Evolutionary conservation across 2,329 filamentous ascomycete genomes (phyloP), one percentile per base, ranked within the genome.

Genomic region (Myriosclerotinia scirpicola): DNA sequence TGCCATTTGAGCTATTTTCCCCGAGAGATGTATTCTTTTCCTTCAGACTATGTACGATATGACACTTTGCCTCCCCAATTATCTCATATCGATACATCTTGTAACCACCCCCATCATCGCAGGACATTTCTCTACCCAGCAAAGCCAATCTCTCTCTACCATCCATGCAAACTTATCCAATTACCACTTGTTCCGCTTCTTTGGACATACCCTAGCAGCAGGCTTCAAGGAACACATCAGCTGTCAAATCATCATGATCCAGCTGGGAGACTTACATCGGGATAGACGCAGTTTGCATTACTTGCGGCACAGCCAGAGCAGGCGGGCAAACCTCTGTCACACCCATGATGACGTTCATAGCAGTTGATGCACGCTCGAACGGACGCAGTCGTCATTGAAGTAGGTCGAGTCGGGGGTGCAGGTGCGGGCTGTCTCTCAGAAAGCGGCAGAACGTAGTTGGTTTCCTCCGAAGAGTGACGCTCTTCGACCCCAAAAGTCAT

Each of bases 181-280:
- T 22, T 38, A 38, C n/a, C 12, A 50, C 30, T 30, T 36, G 7
- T 36, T 60, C 12, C 44, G 58, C 58, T 60, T 60, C 44, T 38
- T 60, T 38, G 30, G 30, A 50, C 44, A 60, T 26, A 26, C 44
- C 46, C 17, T 60, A 22, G 14, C 8, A 60, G 30, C 26, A 50
- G 38, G 44, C 58, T 60, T 60, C 20, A 38, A 36, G 26, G 14
- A 60, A 38, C 14, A 60, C 38, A 50, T 60, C 44, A 60, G 58
- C 30, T 50, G 58, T 50, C 58, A 50, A 36, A 38, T 60, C 30
- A 22, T 36, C 20, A 17, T 38, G 44, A 38, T 60, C 11, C 30
- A 60, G 38, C 30, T 20, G n/a, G 44, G 56, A 9, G 20, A 60
- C 44, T 60, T 50, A 60, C 58, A 12, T 38, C n/a, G 20, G 58